These are phyloP conservation scores for Yueomyces sp. DNA, from an alignment of 1,139 yeast species.

Conservation along the genomic window DNA sequence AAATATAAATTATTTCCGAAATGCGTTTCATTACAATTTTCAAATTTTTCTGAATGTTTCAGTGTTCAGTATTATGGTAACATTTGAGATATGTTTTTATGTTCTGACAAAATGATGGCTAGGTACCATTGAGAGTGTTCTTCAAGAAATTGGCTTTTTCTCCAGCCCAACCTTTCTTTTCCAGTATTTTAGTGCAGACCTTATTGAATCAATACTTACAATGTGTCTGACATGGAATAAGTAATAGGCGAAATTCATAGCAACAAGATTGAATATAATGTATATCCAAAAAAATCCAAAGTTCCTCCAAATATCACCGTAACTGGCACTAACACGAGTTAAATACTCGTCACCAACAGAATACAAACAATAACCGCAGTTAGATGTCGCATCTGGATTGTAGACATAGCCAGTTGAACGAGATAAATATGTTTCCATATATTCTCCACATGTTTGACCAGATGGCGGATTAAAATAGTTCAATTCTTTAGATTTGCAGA, in stretches of 20 bases:
- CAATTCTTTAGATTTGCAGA: constrained; percentile 39
- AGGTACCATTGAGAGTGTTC: too few relatives aligned
- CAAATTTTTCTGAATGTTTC: too few relatives aligned
- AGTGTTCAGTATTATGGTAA: too few relatives aligned
- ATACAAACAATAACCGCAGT: constrained; percentile 48
- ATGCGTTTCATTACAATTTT: too few relatives aligned
- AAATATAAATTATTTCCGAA: too few relatives aligned
- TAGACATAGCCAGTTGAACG: constrained; percentile 34
- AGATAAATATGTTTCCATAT: constrained; percentile 26
- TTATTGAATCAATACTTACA: background rate
- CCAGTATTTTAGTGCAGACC: background rate
- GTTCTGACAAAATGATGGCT: too few relatives aligned
- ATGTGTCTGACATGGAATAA: constrained; percentile 16
- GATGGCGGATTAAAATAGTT: constrained; percentile 39
- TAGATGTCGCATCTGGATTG: constrained; percentile 35
- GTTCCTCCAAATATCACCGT: constrained; percentile 45
- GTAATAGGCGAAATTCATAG: constrained; percentile 31
- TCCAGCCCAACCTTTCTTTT: background rate
- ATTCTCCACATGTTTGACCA: constrained; percentile 46
- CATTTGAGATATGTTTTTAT: too few relatives aligned
- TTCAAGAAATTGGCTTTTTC: background rate
- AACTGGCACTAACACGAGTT: constrained; percentile 30
- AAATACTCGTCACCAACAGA: constrained; percentile 40
- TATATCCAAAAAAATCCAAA: constrained; percentile 46
- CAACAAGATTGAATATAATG: constrained; percentile 37